Percentiles rank a stretch among this genome's conserved stretches.
Conservation (phyloP, 306 rosid species). For the Phaseolus lunatus region DNA sequence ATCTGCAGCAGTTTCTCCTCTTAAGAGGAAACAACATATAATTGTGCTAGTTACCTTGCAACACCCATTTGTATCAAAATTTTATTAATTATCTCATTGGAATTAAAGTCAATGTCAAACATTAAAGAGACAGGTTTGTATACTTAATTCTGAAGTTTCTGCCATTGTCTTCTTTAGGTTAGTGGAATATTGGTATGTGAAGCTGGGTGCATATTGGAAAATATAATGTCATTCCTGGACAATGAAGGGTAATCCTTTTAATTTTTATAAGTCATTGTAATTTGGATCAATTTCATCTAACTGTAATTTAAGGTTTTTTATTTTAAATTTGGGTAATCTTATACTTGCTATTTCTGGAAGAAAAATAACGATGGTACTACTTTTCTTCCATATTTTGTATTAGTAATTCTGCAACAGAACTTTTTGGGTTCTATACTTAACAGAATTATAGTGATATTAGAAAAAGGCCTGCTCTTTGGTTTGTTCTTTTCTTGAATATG, state of each 20-base stretch:
- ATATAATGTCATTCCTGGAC: conserved; percentile 80
- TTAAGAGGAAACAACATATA: neutral
- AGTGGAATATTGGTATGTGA: conserved; percentile 97
- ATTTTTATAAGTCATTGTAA: conserved; percentile 17
- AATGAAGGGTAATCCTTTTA: conserved; percentile 78
- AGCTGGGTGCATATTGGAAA: conserved; percentile 97
- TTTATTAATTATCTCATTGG: conserved; percentile 15
- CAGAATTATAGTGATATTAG: neutral
- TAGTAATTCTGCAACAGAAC: conserved; percentile 20
- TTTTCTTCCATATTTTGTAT: conserved; percentile 25
- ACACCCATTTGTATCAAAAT: conserved; percentile 22
- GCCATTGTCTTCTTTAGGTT: conserved; percentile 65
- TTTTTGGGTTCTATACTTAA: conserved; percentile 26
- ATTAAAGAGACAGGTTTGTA: conserved; percentile 5
- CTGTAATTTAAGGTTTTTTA: neutral
- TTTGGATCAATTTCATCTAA: conserved; percentile 28
- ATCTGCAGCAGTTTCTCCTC: conserved; percentile 2
- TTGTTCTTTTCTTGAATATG: conserved; percentile 26
- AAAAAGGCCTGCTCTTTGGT: conserved; percentile 4
- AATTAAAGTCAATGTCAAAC: conserved; percentile 26
- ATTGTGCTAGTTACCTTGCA: conserved; percentile 14
- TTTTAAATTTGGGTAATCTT: conserved; percentile 2
- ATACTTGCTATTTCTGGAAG: conserved; percentile 15
- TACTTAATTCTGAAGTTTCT: conserved; percentile 45
- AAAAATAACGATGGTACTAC: conserved; percentile 13